Evolutionary conservation across 345 rosid genomes (phyloP).

Genomic region (Corchorus olitorius): DNA sequence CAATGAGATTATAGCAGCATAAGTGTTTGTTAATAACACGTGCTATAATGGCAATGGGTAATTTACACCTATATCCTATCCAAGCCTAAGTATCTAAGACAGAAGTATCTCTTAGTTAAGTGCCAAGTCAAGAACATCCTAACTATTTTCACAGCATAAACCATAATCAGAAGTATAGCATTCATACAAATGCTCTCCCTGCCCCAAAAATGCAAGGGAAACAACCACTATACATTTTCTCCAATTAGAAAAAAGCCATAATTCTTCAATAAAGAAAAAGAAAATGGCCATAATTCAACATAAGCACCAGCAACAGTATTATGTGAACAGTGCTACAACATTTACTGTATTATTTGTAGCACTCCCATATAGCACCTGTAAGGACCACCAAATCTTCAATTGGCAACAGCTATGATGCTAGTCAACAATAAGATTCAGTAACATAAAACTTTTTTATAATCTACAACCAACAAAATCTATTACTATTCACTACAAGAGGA

Average conservation of each 20-base stretch:
- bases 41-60: background rate
- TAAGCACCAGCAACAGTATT: no score
- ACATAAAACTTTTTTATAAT: no score
- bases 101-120: background rate
- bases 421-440: background rate
- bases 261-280: background rate
- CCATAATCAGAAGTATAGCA: slow-evolving; percentile 3
- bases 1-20: background rate
- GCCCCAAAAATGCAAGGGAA: background rate
- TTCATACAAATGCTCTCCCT: background rate
- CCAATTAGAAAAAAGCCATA: background rate
- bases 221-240: background rate
- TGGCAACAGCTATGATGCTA: background rate
- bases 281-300: no score
- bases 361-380: background rate
- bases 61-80: background rate
- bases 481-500: no score
- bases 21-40: background rate
- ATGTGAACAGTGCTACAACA: background rate
- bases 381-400: slow-evolving; percentile 6
- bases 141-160: background rate
- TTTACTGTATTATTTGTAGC: background rate
- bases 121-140: background rate
- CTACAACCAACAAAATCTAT: no score
- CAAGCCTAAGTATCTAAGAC: background rate